Evolutionary conservation across 805 yeast species (phyloP), one percentile per base, ranked within the genome.

Genomic region (Barnettozyma salicaria): DNA sequence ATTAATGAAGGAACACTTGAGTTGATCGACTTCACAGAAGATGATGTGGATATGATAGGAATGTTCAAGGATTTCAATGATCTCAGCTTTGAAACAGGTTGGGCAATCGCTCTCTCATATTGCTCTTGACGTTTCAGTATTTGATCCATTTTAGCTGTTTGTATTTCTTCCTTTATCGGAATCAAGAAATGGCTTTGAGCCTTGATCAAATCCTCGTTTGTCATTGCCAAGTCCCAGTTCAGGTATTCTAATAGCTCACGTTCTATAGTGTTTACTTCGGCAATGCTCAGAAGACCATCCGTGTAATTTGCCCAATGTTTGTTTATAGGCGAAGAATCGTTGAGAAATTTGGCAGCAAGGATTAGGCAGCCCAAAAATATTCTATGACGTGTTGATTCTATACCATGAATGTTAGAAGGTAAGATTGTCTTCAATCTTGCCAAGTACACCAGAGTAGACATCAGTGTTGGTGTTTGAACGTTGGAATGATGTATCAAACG

Each of bases 231-330:
- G 52, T 86, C 79, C 97, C 97, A 90, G 50, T 86, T 81, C 40
- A 90, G 71, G 44, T 86, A 76, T 34, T 73, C 75, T 33, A 90
- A 75, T 51, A 92, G 67, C 63, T 90, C 97, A 48, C 89, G 72
- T 63, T 90, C 98, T 53, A 94, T 83, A 46, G 88, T 78, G 61
- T 90, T 92, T 37, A 92, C 87, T 54, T 90, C 97, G 17, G 69
- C 69, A 26, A 84, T 64, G 8, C 78, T 57, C 42, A 90, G 72
- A 29, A 92, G 68, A 1, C 97, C 97, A 56, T 81, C 80, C 4
- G 97, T 89, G 66, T 90, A 89, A 42, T 76, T 72, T 5, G 95
- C 80, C 98, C 98, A 90, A 65, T 92, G 97, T 63, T 83, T 89
- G 64, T 90, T 90, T 58, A 90, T 72, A 29, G 98, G 98, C 16